Base-by-base conservation (phyloP, 192 early-diverging fungal species). In the Powellomyces hirtus region DNA sequence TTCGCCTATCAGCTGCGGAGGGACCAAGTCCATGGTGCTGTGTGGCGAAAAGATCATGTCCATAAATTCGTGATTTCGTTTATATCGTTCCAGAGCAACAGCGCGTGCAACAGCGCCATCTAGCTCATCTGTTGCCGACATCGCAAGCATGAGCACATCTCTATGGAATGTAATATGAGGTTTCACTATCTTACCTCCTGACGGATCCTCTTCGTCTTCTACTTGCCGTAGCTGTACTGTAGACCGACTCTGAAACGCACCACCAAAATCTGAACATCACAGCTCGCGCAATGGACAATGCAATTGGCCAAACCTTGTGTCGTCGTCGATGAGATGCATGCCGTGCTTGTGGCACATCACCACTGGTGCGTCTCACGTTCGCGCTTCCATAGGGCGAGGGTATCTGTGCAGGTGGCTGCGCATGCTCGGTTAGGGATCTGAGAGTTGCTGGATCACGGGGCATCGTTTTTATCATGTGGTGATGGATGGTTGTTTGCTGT, bases 41-140 rank as follows among this genome's bases (percentile, higher is more conserved):
- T 70, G 38, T 3, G 80, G 77, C 36, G 75, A 75, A 37, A 82
- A 75, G 29, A 82, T 73, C 62, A 65, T 66, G 55, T 82, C 75
- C 24, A 82, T 71, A 62, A 74, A 74, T 18, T 75, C 64, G 61
- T 76, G 74, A 40, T 82, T 82, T 14, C 80, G 62, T 40, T 79
- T 82, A 70, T 77, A 82, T 45, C 80, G 55, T 29, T 79, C 75
- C 24, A 82, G 46, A n/a, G 71, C 59, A 18, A 77, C 71, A 27
- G 68, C 24, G 26, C 66, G 62, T 1, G 34, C 60, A 8, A 63
- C 35, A 1, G 69, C 35, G 16, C 33, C 51, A 38, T 79, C 77
- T 18, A 79, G 29, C 50, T 75, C 73, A 65, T 78, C 76, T 78
- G 52, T 38, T 22, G 56, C n/a, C n/a, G n/a, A n/a, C n/a, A n/a